A percentile compares a stretch with the other conserved stretches of the same genome.
phyloP scores from a whole-genome alignment of 2,329 filamentous ascomycete species.

The Blumeria hordei region DNA sequence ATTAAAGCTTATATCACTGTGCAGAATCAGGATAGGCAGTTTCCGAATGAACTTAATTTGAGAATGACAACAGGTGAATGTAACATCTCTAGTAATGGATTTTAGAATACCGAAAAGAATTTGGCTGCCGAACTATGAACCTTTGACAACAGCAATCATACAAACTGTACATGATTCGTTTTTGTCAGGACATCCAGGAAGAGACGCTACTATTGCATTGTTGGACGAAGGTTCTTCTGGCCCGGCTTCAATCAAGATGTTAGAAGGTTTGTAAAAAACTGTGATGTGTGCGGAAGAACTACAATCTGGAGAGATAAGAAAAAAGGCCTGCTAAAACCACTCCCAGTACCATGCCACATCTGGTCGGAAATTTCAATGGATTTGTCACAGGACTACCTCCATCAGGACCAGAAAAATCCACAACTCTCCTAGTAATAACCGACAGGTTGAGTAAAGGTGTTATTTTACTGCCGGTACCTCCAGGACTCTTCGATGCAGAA shows the following conservation, averaged over 20 bases:
- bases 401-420: not conserved
- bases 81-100: not conserved
- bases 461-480: not conserved
- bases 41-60: not conserved
- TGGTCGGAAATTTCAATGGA: conserved; percentile 4
- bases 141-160: not conserved
- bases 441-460: not conserved
- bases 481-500: not conserved
- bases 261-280: not conserved
- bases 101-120: not conserved
- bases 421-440: not conserved
- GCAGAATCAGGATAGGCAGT: not conserved
- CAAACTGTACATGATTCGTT: not conserved
- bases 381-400: not conserved
- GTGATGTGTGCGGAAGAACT: not conserved
- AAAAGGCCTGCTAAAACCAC: conserved; percentile 2
- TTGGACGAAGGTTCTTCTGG: not conserved
- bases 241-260: not conserved
- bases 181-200: not conserved
- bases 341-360: conserved; percentile 1
- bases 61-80: not conserved
- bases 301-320: conserved; percentile 1
- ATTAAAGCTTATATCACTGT: not conserved
- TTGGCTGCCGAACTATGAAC: conserved; percentile 1
- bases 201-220: not conserved